Evolutionary conservation across 108 stramenopile genomes (phyloP).

Genomic region (Conticribra weissflogii): DNA sequence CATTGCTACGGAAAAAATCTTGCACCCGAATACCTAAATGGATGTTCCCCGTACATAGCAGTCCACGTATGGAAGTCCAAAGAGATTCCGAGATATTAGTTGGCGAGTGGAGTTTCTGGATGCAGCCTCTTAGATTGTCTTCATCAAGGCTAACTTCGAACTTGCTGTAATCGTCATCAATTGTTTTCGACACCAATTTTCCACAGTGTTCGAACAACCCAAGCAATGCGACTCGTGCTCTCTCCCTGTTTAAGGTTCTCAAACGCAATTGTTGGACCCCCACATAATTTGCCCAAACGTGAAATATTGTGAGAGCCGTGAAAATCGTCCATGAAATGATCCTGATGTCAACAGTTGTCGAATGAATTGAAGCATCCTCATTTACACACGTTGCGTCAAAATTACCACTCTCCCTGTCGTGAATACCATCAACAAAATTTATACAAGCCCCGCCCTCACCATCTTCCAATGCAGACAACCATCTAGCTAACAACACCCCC

Average conservation of each 20-base stretch:
- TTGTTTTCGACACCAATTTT: constrained; percentile 5
- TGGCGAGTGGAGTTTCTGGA: constrained; percentile 28
- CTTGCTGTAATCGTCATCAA: constrained; percentile 3
- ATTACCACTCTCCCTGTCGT: neutral
- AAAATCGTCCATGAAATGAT: constrained; percentile 82
- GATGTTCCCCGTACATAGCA: constrained; percentile 29
- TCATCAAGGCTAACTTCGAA: neutral
- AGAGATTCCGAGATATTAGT: constrained; percentile 45
- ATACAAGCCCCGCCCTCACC: constrained; percentile 7
- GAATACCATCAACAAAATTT: neutral
- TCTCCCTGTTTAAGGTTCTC: constrained; percentile 76
- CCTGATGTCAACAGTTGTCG: constrained; percentile 13
- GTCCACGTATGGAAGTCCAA: constrained; percentile 29
- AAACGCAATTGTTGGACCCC: constrained; percentile 82
- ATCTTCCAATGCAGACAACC: constrained; percentile 52
- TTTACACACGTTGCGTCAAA: neutral
- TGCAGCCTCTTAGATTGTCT: too few relatives aligned
- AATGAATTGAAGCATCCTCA: neutral
- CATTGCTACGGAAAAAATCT: constrained; percentile 13
- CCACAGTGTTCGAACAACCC: constrained; percentile 33
- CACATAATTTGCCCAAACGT: constrained; percentile 93
- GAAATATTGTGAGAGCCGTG: constrained; percentile 74
- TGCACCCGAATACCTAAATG: constrained; percentile 33
- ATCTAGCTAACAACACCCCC: constrained; percentile 64
- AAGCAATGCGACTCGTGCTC: constrained; percentile 30